Percentiles rank a stretch among this genome's conserved stretches.
Conservation (phyloP, 371 early-diverging fungal species). For the Syncephalis fuscata region DNA sequence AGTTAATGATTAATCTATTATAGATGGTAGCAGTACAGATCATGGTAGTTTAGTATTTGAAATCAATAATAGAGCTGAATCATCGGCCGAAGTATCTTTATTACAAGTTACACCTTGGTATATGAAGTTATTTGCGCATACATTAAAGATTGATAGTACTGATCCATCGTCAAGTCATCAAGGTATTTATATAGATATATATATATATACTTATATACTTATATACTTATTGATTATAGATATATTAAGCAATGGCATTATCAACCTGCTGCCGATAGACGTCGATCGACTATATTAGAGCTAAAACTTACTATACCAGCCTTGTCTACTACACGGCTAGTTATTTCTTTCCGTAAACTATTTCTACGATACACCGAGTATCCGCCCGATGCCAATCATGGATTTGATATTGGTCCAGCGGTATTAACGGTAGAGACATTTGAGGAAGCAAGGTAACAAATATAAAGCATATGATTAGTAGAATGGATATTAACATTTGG, state of each 20-base stretch:
- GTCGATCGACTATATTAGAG: conserved; percentile 69
- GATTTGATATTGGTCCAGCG: conserved; percentile 58
- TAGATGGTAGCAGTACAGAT: too few species aligned
- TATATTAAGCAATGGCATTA: conserved; percentile 27
- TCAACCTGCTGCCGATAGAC: conserved; percentile 61
- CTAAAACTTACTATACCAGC: conserved; percentile 47
- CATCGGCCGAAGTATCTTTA: too few species aligned
- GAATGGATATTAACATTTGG: not conserved
- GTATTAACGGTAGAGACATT: conserved; percentile 22
- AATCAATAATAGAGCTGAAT: too few species aligned
- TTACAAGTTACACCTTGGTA: conserved; percentile 54
- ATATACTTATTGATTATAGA: too few species aligned
- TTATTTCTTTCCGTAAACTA: conserved; percentile 70
- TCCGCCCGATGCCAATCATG: conserved; percentile 91
- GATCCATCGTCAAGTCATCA: too few species aligned
- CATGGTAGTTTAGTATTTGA: too few species aligned
- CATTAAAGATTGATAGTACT: conserved; percentile 26
- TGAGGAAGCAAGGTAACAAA: conserved; percentile 12
- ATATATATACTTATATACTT: too few species aligned
- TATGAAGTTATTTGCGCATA: conserved; percentile 76
- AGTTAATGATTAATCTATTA: not conserved
- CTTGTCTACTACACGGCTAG: conserved; percentile 37
- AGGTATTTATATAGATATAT: too few species aligned
- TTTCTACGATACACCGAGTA: conserved; percentile 90
- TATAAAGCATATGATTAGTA: conserved; percentile 7